Percentiles rank a stretch among this genome's conserved stretches.
Evolutionary conservation across 345 rosid species (phyloP).

Genomic region (Iberis pinnata): DNA sequence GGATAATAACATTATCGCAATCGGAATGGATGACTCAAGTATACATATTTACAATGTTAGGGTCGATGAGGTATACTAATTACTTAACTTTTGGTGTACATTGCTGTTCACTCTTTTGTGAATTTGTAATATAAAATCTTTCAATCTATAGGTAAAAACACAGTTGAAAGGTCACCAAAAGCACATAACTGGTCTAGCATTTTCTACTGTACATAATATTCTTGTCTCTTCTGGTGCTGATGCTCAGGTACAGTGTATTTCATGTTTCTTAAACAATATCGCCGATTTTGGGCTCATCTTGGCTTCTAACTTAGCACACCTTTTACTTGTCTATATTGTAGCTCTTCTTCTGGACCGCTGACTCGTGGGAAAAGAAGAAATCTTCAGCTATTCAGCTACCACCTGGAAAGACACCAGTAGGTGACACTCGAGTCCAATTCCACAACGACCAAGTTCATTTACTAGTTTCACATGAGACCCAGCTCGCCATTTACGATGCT

Average conservation of each 20-base stretch:
- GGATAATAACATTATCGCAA: conserved; percentile 50
- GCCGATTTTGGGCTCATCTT: background rate
- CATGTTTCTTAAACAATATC: background rate
- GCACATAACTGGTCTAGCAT: conserved; percentile 70
- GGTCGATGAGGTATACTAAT: conserved; percentile 43
- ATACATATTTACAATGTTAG: conserved; percentile 49
- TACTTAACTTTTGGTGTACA: background rate
- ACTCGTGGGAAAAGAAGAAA: conserved; percentile 70
- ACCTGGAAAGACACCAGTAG: conserved; percentile 46
- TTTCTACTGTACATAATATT: conserved; percentile 47
- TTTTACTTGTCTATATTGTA: conserved; percentile 13
- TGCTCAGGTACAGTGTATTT: conserved; percentile 52
- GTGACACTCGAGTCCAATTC: conserved; percentile 67
- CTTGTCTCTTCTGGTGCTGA: conserved; percentile 86
- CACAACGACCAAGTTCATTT: conserved; percentile 60
- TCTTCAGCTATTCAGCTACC: conserved; percentile 46
- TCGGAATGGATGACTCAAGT: conserved; percentile 53
- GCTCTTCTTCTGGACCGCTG: conserved; percentile 66
- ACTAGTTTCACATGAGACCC: conserved; percentile 67
- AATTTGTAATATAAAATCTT: background rate
- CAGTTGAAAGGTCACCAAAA: conserved; percentile 73
- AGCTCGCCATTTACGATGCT: conserved; percentile 63
- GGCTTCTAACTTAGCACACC: background rate
- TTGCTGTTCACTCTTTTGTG: background rate
- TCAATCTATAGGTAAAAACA: conserved; percentile 47